A percentile compares a stretch with the other conserved stretches of the same genome.
Evolutionary conservation across 331 rosid species (phyloP).

Genomic region (Pyrus hybrid): DNA sequence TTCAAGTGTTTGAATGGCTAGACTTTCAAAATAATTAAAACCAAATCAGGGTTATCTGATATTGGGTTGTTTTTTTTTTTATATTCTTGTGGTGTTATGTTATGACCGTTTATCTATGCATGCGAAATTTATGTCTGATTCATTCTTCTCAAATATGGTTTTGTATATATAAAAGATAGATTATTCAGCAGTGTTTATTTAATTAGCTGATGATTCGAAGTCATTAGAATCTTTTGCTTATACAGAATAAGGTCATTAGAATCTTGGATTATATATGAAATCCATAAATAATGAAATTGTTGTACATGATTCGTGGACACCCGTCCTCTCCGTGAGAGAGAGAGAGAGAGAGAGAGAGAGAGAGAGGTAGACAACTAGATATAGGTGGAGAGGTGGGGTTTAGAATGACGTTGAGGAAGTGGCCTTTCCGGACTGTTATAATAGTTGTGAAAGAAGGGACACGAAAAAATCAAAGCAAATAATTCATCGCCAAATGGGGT

Average conservation of each 20-base stretch:
- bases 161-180: background rate
- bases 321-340: background rate
- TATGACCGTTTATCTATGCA: background rate
- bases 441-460: conserved; percentile 19
- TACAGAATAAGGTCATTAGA: background rate
- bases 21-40: background rate
- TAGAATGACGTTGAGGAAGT: background rate
- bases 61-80: background rate
- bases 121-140: no score
- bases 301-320: background rate
- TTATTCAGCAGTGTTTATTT: background rate
- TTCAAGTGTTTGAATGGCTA: background rate
- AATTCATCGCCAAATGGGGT: conserved; percentile 2
- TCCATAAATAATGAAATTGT: background rate
- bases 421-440: conserved; percentile 9
- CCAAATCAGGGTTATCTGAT: background rate
- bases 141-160: background rate
- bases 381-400: background rate
- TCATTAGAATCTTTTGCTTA: background rate
- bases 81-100: background rate
- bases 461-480: background rate
- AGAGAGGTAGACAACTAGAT: background rate
- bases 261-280: background rate
- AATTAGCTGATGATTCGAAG: background rate
- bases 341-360: no score